Evolutionary conservation across 2,329 filamentous ascomycete genomes (phyloP), one percentile per base, ranked within the genome.

Genomic region (Claviceps pazoutovae): DNA sequence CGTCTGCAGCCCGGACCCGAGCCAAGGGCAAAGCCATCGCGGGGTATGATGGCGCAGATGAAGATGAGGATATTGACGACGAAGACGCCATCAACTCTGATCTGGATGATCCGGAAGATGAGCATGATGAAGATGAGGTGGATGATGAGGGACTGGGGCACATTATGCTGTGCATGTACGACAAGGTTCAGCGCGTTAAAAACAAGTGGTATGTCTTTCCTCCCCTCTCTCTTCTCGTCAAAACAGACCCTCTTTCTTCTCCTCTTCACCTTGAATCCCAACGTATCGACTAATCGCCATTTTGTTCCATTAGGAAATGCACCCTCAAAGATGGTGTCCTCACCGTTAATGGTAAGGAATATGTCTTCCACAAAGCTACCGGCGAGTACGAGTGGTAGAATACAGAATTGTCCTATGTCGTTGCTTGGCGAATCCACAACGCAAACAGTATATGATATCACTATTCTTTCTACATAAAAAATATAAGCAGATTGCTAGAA

Each of bases 51-150:
- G 85, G 83, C 4, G 74, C 73, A 41, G 76, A 76, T 30, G 79
- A 80, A 45, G 79, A 78, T 45, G 75, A 79, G 38, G 74, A 78
- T 53, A 70, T 76, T 23, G 80, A 81, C 13, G 90, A 96, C 57
- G 91, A 95, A 58, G 90, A 98, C 66, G 93, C 91, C 1, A 98
- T 98, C 71, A 98, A 98, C 68, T 97, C 93, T 0, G 93, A 98
- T 61, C 81, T 98, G 3, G 93, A 98, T 64, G 93, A 98, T 63
- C 82, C 90, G 0, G 90, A 97, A 56, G 93, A 97, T 55, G 83
- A 88, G 11, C 70, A 81, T 17, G 83, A 86, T 34, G 88, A 93
- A 23, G 87, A 91, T 23, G 88, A 93, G 37, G 90, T 93, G 49
- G 87, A 89, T 14, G 88, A 94, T 54, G 90, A 95, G 44, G 80